Evolutionary conservation across 208 protist species (phyloP).

Genomic region (Acanthamoeba royreba): DNA sequence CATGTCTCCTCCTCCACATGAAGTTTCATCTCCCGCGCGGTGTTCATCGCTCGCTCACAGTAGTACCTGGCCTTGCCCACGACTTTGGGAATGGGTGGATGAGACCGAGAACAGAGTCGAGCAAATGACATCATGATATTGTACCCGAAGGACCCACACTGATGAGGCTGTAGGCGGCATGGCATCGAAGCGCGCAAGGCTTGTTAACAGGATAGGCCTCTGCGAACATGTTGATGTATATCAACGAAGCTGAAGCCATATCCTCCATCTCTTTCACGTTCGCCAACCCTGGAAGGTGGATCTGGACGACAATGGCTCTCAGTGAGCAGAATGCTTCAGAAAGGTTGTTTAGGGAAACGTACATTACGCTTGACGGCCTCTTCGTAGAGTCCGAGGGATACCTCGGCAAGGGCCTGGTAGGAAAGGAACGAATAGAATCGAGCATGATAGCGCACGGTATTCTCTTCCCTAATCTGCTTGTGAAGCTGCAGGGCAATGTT

Average conservation of each 20-base stretch:
- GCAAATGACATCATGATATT: neutral
- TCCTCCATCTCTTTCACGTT: neutral
- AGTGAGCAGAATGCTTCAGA: neutral
- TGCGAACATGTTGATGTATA: neutral
- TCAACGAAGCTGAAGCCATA: neutral
- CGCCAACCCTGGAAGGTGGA: neutral
- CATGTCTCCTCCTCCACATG: neutral
- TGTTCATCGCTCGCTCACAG: neutral
- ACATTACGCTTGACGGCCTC: neutral
- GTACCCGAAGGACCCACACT: neutral
- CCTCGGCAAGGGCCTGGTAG: neutral
- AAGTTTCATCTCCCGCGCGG: neutral
- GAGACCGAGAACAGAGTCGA: neutral
- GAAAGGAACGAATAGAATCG: neutral
- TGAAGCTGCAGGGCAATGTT: neutral
- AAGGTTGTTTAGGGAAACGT: neutral
- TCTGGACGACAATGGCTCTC: neutral
- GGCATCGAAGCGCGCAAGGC: neutral
- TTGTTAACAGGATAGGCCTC: neutral
- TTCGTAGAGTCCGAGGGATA: neutral
- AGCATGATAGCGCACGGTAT: neutral
- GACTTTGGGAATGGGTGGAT: neutral
- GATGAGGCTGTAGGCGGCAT: neutral
- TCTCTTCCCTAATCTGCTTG: neutral
- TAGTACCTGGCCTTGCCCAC: neutral